Conservation (phyloP, 768 basidiomycete species). For the Podaxis rugospora region DNA sequence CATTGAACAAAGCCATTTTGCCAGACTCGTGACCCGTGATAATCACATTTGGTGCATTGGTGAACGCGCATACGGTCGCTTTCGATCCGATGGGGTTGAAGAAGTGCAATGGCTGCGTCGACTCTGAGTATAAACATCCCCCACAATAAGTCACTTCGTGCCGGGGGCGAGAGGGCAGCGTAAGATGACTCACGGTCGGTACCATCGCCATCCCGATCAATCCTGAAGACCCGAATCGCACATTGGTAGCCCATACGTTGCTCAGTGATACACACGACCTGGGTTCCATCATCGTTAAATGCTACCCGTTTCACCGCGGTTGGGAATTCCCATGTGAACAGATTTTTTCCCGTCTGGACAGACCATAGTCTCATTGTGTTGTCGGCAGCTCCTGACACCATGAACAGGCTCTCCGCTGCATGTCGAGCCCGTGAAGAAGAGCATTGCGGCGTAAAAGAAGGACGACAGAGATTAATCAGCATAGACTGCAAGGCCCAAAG, state of each 20-base stretch:
- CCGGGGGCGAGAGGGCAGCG: neutral
- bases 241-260: conserved; percentile 94
- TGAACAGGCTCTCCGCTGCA: conserved; percentile 73
- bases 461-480: neutral
- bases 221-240: conserved; percentile 84
- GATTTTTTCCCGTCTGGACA: conserved; percentile 84
- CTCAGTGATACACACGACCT: conserved; percentile 92
- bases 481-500: conserved; percentile 1
- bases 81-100: conserved; percentile 92
- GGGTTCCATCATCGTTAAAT: conserved; percentile 81
- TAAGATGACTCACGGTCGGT: conserved; percentile 62
- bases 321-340: conserved; percentile 96
- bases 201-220: conserved; percentile 81
- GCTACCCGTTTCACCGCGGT: conserved; percentile 96
- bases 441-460: neutral
- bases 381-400: conserved; percentile 92
- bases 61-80: conserved; percentile 95
- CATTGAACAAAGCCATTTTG: conserved; percentile 89
- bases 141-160: neutral
- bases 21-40: conserved; percentile 97
- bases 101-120: conserved; percentile 65
- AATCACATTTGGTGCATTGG: conserved; percentile 69
- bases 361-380: conserved; percentile 90
- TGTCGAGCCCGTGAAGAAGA: neutral
- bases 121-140: conserved; percentile 44